A percentile compares a stretch with the other conserved stretches of the same genome.
phyloP scores from a whole-genome alignment of 148 eudicot genomes.

The Limonium bicolor region DNA sequence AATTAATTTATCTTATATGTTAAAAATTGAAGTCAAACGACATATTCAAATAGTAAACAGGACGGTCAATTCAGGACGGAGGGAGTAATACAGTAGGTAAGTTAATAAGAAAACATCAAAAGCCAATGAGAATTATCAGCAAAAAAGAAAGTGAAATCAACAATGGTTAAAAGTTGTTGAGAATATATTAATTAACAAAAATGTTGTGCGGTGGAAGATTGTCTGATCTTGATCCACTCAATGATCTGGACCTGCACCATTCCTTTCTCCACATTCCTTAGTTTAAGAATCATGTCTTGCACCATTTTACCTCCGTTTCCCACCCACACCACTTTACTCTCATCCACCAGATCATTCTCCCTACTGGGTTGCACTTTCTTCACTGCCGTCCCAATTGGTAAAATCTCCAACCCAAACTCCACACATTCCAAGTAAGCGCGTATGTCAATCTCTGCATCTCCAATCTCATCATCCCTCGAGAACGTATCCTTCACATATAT shows the following conservation, averaged over 20 bases:
- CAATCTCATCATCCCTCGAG: constrained; percentile 35
- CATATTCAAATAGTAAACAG: no score
- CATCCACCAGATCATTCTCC: constrained; percentile 34
- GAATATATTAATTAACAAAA: no score
- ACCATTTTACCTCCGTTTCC: constrained; percentile 39
- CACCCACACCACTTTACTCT: constrained; percentile 40
- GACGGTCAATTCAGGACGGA: no score
- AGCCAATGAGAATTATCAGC: no score
- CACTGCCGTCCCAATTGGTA: constrained; percentile 30
- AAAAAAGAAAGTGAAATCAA: no score
- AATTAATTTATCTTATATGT: no score
- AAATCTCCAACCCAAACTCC: constrained; percentile 22
- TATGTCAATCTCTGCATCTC: constrained; percentile 35
- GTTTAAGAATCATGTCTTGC: constrained; percentile 48
- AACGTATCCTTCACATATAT: constrained; percentile 38
- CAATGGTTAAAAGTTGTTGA: no score
- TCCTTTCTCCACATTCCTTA: constrained; percentile 37
- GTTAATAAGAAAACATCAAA: no score
- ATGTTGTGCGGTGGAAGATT: no score
- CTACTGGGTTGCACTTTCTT: constrained; percentile 29
- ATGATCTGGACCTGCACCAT: constrained; percentile 32
- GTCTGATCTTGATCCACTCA: constrained; percentile 26
- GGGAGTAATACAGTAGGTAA: no score
- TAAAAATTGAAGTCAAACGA: no score
- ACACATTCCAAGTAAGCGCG: constrained; percentile 28